Evolutionary conservation across 495 filamentous ascomycete species (phyloP).

Genomic region (Xylaria intraflava): DNA sequence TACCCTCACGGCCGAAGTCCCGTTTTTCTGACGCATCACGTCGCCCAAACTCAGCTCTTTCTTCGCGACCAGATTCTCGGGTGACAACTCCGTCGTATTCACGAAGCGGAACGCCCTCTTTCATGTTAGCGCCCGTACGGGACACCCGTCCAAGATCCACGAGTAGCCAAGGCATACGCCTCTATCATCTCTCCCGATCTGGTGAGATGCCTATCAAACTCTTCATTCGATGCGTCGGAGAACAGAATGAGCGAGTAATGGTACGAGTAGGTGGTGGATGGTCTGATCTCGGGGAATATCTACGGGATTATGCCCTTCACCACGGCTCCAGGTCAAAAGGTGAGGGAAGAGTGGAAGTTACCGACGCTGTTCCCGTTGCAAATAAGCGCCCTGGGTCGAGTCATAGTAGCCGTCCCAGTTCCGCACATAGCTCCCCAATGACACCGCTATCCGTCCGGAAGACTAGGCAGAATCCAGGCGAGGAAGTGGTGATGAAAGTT

Average conservation of each 20-base stretch:
- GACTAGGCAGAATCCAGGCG: slow-evolving; percentile 36
- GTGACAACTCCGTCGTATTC: slow-evolving; percentile 25
- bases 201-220: slow-evolving; percentile 84
- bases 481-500: slow-evolving; percentile 19
- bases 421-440: slow-evolving; percentile 32
- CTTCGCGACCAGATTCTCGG: slow-evolving; percentile 28
- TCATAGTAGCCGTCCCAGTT: slow-evolving; percentile 35
- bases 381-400: slow-evolving; percentile 28
- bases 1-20: slow-evolving; percentile 32
- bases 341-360: slow-evolving; percentile 51
- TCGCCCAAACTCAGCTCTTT: slow-evolving; percentile 38
- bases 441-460: slow-evolving; percentile 44
- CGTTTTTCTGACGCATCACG: slow-evolving; percentile 29
- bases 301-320: slow-evolving; percentile 87
- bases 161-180: slow-evolving; percentile 63
- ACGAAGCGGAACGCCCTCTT: slow-evolving; percentile 58
- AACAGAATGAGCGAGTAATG: slow-evolving; percentile 89
- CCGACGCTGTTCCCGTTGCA: slow-evolving; percentile 40
- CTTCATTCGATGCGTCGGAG: slow-evolving; percentile 85
- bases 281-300: slow-evolving; percentile 89
- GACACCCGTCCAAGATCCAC: slow-evolving; percentile 37
- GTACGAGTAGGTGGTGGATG: slow-evolving; percentile 94
- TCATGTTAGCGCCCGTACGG: slow-evolving; percentile 57
- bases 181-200: slow-evolving; percentile 86
- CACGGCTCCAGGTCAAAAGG: slow-evolving; percentile 59